phyloP scores from a whole-genome alignment of 345 rosid genomes.

The Eucalyptus sp. region DNA sequence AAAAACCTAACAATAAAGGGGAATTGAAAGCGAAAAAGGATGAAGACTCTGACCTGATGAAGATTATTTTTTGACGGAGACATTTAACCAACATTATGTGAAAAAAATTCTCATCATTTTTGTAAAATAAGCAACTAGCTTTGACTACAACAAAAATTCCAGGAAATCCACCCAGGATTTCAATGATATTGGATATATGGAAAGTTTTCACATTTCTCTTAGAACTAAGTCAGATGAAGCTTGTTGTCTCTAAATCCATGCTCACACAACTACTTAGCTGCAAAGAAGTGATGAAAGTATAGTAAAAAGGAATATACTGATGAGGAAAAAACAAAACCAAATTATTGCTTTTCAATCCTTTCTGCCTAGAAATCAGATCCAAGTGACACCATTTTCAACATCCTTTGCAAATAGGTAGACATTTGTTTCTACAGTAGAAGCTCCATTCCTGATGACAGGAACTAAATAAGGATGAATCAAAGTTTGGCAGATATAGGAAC shows the following conservation, averaged over 20 bases:
- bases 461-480: background rate
- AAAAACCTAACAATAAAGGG: background rate
- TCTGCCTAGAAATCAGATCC: background rate
- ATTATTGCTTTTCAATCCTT: background rate
- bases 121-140: background rate
- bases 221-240: background rate
- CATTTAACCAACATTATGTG: background rate
- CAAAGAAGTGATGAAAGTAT: background rate
- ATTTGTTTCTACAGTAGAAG: background rate
- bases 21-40: background rate
- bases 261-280: background rate
- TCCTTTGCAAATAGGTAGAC: background rate
- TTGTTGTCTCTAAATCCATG: background rate
- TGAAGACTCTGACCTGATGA: background rate
- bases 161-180: background rate
- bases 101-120: background rate
- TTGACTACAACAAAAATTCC: background rate
- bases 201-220: background rate
- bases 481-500: background rate
- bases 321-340: background rate
- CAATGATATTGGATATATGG: background rate
- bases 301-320: background rate
- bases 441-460: background rate
- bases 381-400: background rate
- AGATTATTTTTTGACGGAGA: background rate